Evolutionary conservation across 1,284 basidiomycete genomes (phyloP), one percentile per base, ranked within the genome.

Genomic region (Trametes pubescens): DNA sequence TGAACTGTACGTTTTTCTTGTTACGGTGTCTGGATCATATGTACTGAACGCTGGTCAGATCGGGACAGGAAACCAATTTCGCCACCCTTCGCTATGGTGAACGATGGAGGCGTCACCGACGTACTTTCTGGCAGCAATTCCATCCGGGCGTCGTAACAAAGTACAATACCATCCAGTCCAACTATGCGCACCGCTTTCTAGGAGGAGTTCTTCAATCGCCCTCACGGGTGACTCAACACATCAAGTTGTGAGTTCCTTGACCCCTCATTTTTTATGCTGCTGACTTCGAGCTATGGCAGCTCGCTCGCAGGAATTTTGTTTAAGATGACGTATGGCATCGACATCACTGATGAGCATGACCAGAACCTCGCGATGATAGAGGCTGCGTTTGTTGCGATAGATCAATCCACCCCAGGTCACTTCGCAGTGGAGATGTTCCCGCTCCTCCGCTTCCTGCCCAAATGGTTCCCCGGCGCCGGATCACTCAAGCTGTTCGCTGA

Each of bases 381-480:
- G 9, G 57, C 38, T 10, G 65, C 67, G n/a, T 11, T 59, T 5
- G 48, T 59, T 24, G 60, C 49, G 7, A 14, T 58, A 22, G 56
- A 21, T 5, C n/a, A 10, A 16, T 44, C 38, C 32, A 14, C 34
- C 2, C 63, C 63, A 1, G 68, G 68, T 0, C 57, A 24, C 40
- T 67, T 65, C 26, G 51, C 44, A 40, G 59, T 71, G 4, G 61
- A 69, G 11, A 65, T 61, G 16, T 55, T 67, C 7, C 65, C 69
- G 1, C 59, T 66, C n/a, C 58, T 69, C 2, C 48, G 57, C 9
- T 49, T 69, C 44, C 21, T 70, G 0, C 69, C 69, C 2, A 22
- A 52, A 0, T 71, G 65, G 68, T 29, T 65, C 13, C 69, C 69
- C 3, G 67, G 67, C 1, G 57, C 65, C 0, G 49, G 38, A 0